Evolutionary conservation across 1,284 basidiomycete species (phyloP).

Genomic region (Veloporphyrellus conicus): DNA sequence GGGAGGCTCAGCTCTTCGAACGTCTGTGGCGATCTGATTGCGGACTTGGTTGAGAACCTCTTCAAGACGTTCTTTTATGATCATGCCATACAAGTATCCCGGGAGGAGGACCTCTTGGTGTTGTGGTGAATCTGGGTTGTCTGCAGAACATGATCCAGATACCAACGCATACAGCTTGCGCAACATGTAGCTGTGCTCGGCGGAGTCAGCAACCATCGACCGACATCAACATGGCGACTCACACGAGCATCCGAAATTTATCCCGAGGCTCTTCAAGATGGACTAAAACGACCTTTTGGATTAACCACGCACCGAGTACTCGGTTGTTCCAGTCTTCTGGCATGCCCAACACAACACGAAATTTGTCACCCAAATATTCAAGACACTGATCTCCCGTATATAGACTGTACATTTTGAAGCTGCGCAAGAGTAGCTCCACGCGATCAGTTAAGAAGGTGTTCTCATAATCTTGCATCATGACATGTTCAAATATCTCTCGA

Average conservation of each 20-base stretch:
- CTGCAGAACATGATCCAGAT: slow-evolving; percentile 85
- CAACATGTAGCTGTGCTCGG: slow-evolving; percentile 78
- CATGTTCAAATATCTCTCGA: slow-evolving; percentile 96
- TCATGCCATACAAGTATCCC: slow-evolving; percentile 92
- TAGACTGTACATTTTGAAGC: slow-evolving; percentile 90
- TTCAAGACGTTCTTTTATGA: slow-evolving; percentile 96
- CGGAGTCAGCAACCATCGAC: slow-evolving; percentile 13
- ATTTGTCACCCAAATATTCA: slow-evolving; percentile 97
- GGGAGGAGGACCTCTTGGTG: slow-evolving; percentile 98
- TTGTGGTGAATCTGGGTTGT: slow-evolving; percentile 98
- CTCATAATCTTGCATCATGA: slow-evolving; percentile 95
- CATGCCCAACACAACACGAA: slow-evolving; percentile 86
- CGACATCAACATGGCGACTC: slow-evolving; percentile 11
- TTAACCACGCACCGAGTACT: slow-evolving; percentile 78
- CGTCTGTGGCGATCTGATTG: slow-evolving; percentile 70
- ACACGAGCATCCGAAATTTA: slow-evolving; percentile 97
- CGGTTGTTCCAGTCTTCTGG: slow-evolving; percentile 93
- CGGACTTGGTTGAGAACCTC: slow-evolving; percentile 81
- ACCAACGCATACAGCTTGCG: slow-evolving; percentile 94
- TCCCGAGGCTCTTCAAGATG: slow-evolving; percentile 89
- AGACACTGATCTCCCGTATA: slow-evolving; percentile 91
- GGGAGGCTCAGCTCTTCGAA: slow-evolving; percentile 64
- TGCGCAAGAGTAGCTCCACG: slow-evolving; percentile 94
- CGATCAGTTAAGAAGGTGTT: slow-evolving; percentile 98
- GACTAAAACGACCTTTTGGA: slow-evolving; percentile 86